Base-by-base conservation (phyloP, 495 filamentous ascomycete species). In the Penicillium nucicola region DNA sequence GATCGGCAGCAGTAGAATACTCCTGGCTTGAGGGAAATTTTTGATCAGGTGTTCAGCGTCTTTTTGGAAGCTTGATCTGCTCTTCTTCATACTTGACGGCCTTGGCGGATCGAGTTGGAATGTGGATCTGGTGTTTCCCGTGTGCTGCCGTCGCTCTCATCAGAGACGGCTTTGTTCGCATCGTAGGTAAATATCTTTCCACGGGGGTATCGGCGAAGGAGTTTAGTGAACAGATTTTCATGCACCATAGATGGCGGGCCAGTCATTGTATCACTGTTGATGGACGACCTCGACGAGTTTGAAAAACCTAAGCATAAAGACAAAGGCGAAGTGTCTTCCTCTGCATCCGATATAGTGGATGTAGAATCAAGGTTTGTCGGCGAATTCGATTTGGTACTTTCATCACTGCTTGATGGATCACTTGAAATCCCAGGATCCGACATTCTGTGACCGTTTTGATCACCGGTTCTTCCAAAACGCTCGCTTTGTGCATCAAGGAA, bases 171-270 rank as follows among this genome's bases (percentile, higher is more conserved):
- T 8, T 60, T 51, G 22, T 70, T 65, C 1, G 63, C 67, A 38
- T 84, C 76, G 54, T 78, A 81, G 30, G 72, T 76, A 69, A 82
- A 85, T 11, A 87, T 71, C 49, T 78, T 76, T 0, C 84, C 84
- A 25, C 72, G 68, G 5, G 80, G 79, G 56, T 86, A 84, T n/a
- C 75, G 68, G 5, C 72, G 69, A 2, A 85, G 55, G 3, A 64
- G 50, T 2, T 53, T 23, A 7, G 13, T 60, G 0, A 67, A 53
- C 6, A 67, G 32, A 0, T 38, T 5, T 23, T 64, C 56, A 9
- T 38, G 46, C 0, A 64, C 48, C 19, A 42, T 19, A 2, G n/a
- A 83, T 62, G 33, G 65, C 54, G 60, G 61, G 2, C 79, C 61
- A 13, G 74, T 53, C 2, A 23, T 45, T 4, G 53, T 49, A 39